A percentile compares a stretch with the other conserved stretches of the same genome.
Evolutionary conservation across 75 land plant genomes (phyloP).

Genomic region (Cupressus sempervirens): DNA sequence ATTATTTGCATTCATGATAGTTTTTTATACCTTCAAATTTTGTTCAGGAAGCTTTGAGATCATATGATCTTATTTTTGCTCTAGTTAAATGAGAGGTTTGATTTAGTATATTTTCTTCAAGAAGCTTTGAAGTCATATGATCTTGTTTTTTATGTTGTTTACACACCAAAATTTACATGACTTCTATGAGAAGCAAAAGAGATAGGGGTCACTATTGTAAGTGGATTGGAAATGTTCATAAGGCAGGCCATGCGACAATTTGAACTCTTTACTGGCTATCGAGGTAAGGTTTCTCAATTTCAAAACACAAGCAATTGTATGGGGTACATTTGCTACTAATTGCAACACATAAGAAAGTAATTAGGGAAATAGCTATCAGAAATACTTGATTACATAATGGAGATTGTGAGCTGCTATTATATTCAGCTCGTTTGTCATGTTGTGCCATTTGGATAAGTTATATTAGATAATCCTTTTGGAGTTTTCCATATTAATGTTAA

Average conservation of each 20-base stretch:
- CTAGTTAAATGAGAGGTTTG: not conserved
- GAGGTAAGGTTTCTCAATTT: conserved; percentile 60
- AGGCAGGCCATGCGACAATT: conserved; percentile 87
- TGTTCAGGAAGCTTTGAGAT: conserved; percentile 15
- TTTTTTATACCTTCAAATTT: no score
- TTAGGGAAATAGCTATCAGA: not conserved
- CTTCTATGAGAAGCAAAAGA: conserved; percentile 77
- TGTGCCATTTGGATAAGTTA: not conserved
- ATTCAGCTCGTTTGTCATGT: not conserved
- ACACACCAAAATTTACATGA: conserved; percentile 78
- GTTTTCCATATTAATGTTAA: not conserved
- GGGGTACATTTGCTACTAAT: not conserved
- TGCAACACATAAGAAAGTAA: not conserved
- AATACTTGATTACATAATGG: not conserved
- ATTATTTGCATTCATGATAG: no score
- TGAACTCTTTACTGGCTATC: conserved; percentile 71
- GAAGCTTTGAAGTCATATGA: conserved; percentile 36
- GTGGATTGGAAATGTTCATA: conserved; percentile 92
- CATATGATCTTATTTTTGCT: conserved; percentile 70
- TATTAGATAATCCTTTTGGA: not conserved
- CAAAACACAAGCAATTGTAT: not conserved
- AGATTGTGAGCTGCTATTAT: not conserved
- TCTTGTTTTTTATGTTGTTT: conserved; percentile 92
- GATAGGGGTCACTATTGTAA: conserved; percentile 60
- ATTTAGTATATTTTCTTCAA: not conserved